Evolutionary conservation across 1,284 basidiomycete genomes (phyloP).

Genomic region (Melampsora americana): DNA sequence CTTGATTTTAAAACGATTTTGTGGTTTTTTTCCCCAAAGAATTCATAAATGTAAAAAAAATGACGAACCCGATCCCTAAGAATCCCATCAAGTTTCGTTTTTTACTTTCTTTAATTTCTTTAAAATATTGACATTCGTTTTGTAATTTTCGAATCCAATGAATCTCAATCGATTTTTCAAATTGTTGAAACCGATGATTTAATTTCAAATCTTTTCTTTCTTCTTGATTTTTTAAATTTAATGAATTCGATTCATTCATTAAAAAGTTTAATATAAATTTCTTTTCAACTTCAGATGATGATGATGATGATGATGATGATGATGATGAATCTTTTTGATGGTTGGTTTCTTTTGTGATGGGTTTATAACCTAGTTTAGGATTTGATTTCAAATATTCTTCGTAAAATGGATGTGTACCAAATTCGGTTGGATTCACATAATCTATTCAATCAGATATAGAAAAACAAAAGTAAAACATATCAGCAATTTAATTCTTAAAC

Average conservation of each 20-base stretch:
- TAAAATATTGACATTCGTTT: slow-evolving; percentile 25
- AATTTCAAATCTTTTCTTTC: slow-evolving; percentile 16
- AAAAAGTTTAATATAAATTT: slow-evolving; percentile 13
- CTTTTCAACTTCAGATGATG: slow-evolving; percentile 2
- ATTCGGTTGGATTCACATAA: slow-evolving; percentile 77
- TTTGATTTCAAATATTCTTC: slow-evolving; percentile 46
- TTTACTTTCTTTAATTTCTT: slow-evolving; percentile 1
- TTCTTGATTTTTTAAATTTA: slow-evolving; percentile 1
- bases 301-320: no score
- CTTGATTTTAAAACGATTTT: neutral
- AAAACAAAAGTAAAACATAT: slow-evolving; percentile 67
- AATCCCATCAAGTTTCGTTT: slow-evolving; percentile 33
- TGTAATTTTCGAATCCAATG: slow-evolving; percentile 35
- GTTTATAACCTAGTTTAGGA: slow-evolving; percentile 46
- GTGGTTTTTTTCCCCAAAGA: neutral
- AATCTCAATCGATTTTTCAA: slow-evolving; percentile 24
- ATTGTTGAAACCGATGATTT: slow-evolving; percentile 11
- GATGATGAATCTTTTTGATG: neutral
- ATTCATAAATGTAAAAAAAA: neutral
- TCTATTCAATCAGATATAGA: slow-evolving; percentile 62
- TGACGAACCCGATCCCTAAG: slow-evolving; percentile 35
- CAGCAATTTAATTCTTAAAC: slow-evolving; percentile 62
- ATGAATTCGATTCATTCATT: neutral
- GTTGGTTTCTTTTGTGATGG: slow-evolving; percentile 21
- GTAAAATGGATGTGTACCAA: slow-evolving; percentile 67